These are phyloP conservation scores for Daldinia grandis DNA, from an alignment of 495 filamentous ascomycete genomes.

Conservation along the genomic window DNA sequence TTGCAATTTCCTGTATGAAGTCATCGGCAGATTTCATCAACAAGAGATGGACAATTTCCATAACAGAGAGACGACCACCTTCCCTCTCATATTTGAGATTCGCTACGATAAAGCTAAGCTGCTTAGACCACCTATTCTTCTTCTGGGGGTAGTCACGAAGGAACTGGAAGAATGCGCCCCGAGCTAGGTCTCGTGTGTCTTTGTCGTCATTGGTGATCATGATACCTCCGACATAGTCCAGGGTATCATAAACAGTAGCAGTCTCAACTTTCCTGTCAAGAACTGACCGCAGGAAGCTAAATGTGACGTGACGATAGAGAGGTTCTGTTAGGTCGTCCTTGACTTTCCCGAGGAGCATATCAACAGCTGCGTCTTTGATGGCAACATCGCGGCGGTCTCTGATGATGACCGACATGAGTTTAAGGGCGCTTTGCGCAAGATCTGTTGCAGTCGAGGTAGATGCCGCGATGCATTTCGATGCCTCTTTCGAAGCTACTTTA, in stretches of 20 bases:
- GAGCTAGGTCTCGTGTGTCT: conserved; percentile 82
- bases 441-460: conserved; percentile 81
- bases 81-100: conserved; percentile 91
- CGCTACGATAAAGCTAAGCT: conserved; percentile 84
- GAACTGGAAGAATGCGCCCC: conserved; percentile 92
- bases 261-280: conserved; percentile 86
- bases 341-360: conserved; percentile 82
- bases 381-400: conserved; percentile 77
- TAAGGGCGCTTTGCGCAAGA: conserved; percentile 83
- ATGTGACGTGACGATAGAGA: conserved; percentile 86
- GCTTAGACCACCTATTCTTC: conserved; percentile 84
- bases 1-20: conserved; percentile 80
- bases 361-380: conserved; percentile 82
- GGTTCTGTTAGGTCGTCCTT: conserved; percentile 93
- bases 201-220: conserved; percentile 96
- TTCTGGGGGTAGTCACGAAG: conserved; percentile 93
- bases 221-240: conserved; percentile 86
- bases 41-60: conserved; percentile 87
- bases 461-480: conserved; percentile 69
- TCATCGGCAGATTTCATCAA: conserved; percentile 82
- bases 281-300: conserved; percentile 89
- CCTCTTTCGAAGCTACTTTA: conserved; percentile 80
- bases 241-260: conserved; percentile 85
- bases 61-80: conserved; percentile 86
- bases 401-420: conserved; percentile 84